Base-by-base conservation (phyloP, 2,329 filamentous ascomycete species). In the Nothomitra cinnamomea region DNA sequence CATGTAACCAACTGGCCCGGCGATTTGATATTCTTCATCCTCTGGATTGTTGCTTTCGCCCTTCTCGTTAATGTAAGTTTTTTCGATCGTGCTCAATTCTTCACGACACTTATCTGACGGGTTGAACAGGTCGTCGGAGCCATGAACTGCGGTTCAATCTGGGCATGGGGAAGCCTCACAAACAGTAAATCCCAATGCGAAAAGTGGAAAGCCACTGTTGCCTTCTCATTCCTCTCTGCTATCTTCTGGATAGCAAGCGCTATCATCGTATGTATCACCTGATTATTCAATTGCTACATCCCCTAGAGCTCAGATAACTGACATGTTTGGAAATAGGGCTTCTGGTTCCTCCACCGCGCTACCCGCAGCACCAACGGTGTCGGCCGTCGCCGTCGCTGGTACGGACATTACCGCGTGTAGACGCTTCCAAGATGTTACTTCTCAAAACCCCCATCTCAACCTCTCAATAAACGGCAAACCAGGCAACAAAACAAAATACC, bases 41-140 rank as follows among this genome's bases (percentile, higher is more conserved):
- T 77, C 50, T 88, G 83, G 83, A 87, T 85, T 62, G 75, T 77
- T 24, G 72, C 74, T 2, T 87, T 86, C 60, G 82, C 79, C 38
- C 70, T 86, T 3, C 70, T 84, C 4, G 78, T 82, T 53, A 70
- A 80, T 62, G 74, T 77, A 67, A 69, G 73, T 71, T 3, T 5
- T 22, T n/a, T 8, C 40, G 32, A 53, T 24, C n/a, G 48, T 51
- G 61, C 56, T 21, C 43, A 53, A 28, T 2, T 7, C 48, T 7
- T 38, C 32, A 47, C 36, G 17, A 2, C 13, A 12, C 57, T 52
- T 17, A 17, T 28, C 19, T 28, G 56, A 24, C 52, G 32, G 56
- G 17, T 55, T 45, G 47, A 56, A 54, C 24, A 50, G 32, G 48
- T 73, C 61, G 66, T 72, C 54, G 61, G 74, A 43, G 67, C 70